phyloP scores from a whole-genome alignment of 169 alveolate genomes.

The Theileria annulata region DNA sequence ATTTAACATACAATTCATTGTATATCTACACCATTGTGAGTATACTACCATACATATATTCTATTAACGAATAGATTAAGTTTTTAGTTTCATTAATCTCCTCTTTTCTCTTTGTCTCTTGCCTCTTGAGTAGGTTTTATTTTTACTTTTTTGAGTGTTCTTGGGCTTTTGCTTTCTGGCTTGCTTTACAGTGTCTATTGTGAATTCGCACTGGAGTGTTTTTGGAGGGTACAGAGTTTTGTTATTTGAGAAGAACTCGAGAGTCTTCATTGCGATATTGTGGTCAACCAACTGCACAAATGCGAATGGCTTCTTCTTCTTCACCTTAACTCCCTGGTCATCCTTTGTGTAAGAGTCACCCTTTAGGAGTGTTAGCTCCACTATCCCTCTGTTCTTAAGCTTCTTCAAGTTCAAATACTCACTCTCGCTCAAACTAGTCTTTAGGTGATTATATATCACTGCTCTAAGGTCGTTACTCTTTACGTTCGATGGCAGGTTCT shows the following conservation, averaged over 20 bases:
- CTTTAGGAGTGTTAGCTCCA: constrained; percentile 42
- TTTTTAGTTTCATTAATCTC: constrained; percentile 4
- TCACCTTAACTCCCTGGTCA: constrained; percentile 32
- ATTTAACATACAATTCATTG: not conserved
- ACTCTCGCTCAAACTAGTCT: not conserved
- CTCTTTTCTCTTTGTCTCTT: constrained; percentile 61
- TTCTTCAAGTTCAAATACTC: constrained; percentile 18
- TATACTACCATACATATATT: not conserved
- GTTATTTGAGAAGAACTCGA: constrained; percentile 49
- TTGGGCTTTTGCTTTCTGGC: constrained; percentile 9
- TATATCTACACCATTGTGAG: not conserved
- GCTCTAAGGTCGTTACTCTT: constrained; percentile 46
- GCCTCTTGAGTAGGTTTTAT: constrained; percentile 60
- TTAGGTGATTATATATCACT: constrained; percentile 42
- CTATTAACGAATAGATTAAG: not conserved
- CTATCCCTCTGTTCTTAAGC: constrained; percentile 41
- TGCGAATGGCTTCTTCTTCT: constrained; percentile 59
- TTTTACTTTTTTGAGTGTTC: constrained; percentile 15
- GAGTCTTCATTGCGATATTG: constrained; percentile 55
- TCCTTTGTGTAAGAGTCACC: constrained; percentile 60
- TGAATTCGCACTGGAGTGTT: constrained; percentile 55
- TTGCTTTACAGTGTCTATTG: constrained; percentile 52
- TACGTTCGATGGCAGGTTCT: constrained; percentile 54
- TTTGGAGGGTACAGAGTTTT: constrained; percentile 22
- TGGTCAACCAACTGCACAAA: constrained; percentile 55